Evolutionary conservation across 495 filamentous ascomycete species (phyloP).

Genomic region (Penicillium manginii): DNA sequence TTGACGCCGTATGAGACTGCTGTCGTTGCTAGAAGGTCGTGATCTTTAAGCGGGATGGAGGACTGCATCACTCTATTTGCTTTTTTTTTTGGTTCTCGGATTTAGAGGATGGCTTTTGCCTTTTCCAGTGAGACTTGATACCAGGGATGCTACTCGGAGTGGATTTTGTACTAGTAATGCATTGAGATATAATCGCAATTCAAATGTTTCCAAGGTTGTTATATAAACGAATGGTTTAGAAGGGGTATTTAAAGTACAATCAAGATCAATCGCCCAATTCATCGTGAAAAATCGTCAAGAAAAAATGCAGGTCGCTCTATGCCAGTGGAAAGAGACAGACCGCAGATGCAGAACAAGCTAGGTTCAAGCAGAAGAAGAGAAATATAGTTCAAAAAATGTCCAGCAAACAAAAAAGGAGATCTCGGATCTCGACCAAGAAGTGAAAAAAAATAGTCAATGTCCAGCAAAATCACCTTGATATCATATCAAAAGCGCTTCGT

Average conservation of each 20-base stretch:
- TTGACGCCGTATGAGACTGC: constrained; percentile 38
- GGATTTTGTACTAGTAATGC: neutral
- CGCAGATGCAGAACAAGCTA: constrained; percentile 6
- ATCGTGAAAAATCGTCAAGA: constrained; percentile 6
- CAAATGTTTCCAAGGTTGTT: constrained; percentile 10
- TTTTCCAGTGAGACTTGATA: neutral
- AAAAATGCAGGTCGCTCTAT: constrained; percentile 1
- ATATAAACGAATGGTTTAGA: constrained; percentile 8
- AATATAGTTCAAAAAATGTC: constrained; percentile 1
- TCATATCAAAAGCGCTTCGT: neutral
- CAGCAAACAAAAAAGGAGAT: constrained; percentile 5
- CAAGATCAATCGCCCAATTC: constrained; percentile 6
- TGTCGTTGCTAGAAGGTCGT: constrained; percentile 27
- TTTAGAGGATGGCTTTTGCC: neutral
- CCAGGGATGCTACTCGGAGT: neutral
- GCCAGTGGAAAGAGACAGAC: neutral
- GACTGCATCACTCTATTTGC: no score
- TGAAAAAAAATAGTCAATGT: neutral
- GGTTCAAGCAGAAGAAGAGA: constrained; percentile 5
- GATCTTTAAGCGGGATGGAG: neutral
- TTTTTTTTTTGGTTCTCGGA: neutral
- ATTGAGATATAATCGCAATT: constrained; percentile 10
- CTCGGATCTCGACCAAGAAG: constrained; percentile 10
- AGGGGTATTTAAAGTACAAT: constrained; percentile 14
- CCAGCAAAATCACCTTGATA: constrained; percentile 1